These are phyloP conservation scores for Saccharomyces jurei DNA, from an alignment of 805 yeast species.

Conservation along the genomic window DNA sequence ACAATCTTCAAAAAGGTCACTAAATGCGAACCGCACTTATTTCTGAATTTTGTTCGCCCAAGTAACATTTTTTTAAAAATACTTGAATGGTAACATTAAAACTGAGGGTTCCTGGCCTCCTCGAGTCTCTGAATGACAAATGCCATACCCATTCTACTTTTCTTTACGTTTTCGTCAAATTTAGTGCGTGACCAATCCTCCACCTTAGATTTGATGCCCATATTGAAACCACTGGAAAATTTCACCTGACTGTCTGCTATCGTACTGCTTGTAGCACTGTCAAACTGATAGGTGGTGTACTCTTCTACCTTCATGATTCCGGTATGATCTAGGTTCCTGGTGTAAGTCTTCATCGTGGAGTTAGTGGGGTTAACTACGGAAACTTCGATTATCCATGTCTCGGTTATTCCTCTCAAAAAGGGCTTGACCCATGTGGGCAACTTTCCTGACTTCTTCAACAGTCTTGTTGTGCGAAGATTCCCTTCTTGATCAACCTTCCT, in stretches of 20 bases:
- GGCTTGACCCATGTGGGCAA: slow-evolving; percentile 75
- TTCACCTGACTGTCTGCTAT: slow-evolving; percentile 52
- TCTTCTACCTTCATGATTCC: slow-evolving; percentile 74
- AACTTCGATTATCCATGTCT: slow-evolving; percentile 76
- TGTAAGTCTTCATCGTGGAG: slow-evolving; percentile 55
- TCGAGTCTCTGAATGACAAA: slow-evolving; percentile 65
- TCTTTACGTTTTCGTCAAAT: slow-evolving; percentile 58
- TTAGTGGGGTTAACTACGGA: slow-evolving; percentile 59
- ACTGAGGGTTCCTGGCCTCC: slow-evolving; percentile 17
- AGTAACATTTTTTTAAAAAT: background rate
- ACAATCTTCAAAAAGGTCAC: background rate
- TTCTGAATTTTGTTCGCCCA: background rate
- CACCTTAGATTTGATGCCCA: slow-evolving; percentile 52
- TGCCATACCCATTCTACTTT: slow-evolving; percentile 64
- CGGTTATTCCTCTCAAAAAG: slow-evolving; percentile 58
- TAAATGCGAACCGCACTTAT: background rate
- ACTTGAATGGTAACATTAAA: background rate
- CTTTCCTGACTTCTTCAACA: slow-evolving; percentile 71
- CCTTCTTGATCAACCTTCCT: slow-evolving; percentile 53
- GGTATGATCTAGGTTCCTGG: slow-evolving; percentile 78
- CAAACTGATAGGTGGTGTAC: slow-evolving; percentile 45
- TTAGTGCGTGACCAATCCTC: slow-evolving; percentile 73
- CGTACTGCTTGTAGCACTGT: slow-evolving; percentile 31
- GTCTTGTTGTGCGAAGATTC: slow-evolving; percentile 58
- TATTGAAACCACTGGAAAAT: slow-evolving; percentile 62